Evolutionary conservation across 2,329 filamentous ascomycete species (phyloP), one percentile per base, ranked within the genome.

Genomic region (Microdochium trichocladiopsis): DNA sequence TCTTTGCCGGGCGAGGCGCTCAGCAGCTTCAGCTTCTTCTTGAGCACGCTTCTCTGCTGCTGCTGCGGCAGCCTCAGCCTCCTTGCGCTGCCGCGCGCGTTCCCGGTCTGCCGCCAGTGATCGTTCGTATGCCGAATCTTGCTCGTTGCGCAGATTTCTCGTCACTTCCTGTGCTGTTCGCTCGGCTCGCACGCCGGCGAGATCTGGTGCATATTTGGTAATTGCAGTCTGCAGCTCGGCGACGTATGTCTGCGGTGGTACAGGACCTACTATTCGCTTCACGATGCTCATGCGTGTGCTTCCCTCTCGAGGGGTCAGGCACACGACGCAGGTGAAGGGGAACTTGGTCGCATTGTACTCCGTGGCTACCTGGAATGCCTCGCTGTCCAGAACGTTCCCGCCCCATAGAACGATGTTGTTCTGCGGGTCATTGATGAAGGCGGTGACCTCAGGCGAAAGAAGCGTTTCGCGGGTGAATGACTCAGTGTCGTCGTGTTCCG

Each of bases 91-190:
- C 28, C 88, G 79, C 0, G 89, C 88, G 21, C 93, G 86, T 67
- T 96, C 92, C 37, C 92, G 79, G 69, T 99, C 94, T 55, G 85
- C 83, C 10, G 92, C 93, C 25, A 99, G 75, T 0, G 90, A 95
- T 55, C 91, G 83, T 70, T 99, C 92, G 67, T 99, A 99, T 1
- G 94, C 94, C 10, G 83, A 88, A 66, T 97, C 91, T 66, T 99
- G 94, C 67, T 96, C 84, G 55, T 87, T 82, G n/a, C 92, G 82
- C 31, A 99, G 75, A 60, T 75, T 88, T 47, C 93, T 80, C n/a
- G 87, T 82, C 2, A 90, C 84, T 64, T 95, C 84, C 59, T 95
- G 89, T 43, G 91, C 90, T 16, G 83, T 81, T 51, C 92, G 79
- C 61, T 90, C 84, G 2, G 86, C 81, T n/a, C 92, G 82, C 21